phyloP scores from a whole-genome alignment of 2,329 filamentous ascomycete genomes.

The Tricladium varicosporioides region DNA sequence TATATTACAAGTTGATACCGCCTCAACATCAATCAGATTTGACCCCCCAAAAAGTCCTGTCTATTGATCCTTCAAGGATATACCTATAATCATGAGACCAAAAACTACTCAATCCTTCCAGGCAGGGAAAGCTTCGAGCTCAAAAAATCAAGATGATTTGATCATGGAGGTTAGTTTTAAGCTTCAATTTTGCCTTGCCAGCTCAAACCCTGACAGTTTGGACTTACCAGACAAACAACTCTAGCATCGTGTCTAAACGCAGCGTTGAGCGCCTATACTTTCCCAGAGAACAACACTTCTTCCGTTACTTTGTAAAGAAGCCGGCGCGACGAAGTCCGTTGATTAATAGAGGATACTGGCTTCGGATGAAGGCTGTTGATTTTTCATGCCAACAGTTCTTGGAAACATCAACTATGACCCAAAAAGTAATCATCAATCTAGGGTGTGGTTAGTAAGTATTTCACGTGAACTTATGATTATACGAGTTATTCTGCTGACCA shows the following conservation, averaged over 20 bases:
- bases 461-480: constrained; percentile 1
- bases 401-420: constrained; percentile 49
- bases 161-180: constrained; percentile 29
- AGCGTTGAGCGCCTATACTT: constrained; percentile 91
- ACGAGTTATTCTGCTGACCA: constrained; percentile 12
- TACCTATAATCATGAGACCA: too few species aligned
- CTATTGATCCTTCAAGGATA: too few species aligned
- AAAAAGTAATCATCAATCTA: constrained; percentile 77
- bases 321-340: constrained; percentile 80
- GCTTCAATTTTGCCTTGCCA: background rate
- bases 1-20: too few species aligned
- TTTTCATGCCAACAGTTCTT: constrained; percentile 73
- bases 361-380: constrained; percentile 81
- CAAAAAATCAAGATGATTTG: constrained; percentile 44
- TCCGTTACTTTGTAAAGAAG: constrained; percentile 83
- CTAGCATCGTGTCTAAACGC: constrained; percentile 87
- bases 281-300: constrained; percentile 74
- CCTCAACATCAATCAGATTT: too few species aligned
- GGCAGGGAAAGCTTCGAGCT: too few species aligned
- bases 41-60: too few species aligned
- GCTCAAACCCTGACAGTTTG: background rate
- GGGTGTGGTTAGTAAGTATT: constrained; percentile 82
- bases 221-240: constrained; percentile 71
- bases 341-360: constrained; percentile 86
- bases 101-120: too few species aligned